Evolutionary conservation across 2,329 filamentous ascomycete genomes (phyloP).

Genomic region (Emmonsia crescens): DNA sequence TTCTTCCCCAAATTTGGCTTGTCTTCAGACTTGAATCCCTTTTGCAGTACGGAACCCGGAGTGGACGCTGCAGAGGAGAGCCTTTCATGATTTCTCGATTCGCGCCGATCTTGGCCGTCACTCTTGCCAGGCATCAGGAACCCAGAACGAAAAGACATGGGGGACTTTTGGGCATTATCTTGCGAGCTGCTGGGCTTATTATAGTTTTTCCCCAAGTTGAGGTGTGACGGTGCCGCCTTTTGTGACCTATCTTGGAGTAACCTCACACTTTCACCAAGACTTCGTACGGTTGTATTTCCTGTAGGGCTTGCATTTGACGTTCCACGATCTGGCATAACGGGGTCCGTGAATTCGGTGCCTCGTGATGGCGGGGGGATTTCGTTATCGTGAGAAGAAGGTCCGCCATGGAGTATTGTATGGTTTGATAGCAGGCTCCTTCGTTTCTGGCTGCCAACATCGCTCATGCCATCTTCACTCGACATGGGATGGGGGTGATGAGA

Average conservation of each 20-base stretch:
- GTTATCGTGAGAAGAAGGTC: constrained; percentile 29
- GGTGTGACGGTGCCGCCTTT: constrained; percentile 29
- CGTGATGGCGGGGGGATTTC: constrained; percentile 57
- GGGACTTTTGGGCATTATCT: constrained; percentile 55
- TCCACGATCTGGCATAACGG: constrained; percentile 56
- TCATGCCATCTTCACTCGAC: constrained; percentile 34
- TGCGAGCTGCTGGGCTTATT: constrained; percentile 46
- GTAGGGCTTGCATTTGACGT: constrained; percentile 67
- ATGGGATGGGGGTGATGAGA: constrained; percentile 20
- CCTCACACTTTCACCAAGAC: constrained; percentile 66
- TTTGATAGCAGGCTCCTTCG: constrained; percentile 51
- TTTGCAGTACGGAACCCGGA: constrained; percentile 49
- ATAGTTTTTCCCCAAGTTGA: constrained; percentile 52
- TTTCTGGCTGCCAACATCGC: constrained; percentile 39
- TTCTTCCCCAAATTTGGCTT: constrained; percentile 53
- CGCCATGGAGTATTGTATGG: constrained; percentile 32
- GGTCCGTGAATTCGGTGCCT: constrained; percentile 71
- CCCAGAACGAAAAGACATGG: constrained; percentile 64
- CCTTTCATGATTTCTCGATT: constrained; percentile 63
- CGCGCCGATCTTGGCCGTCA: constrained; percentile 40
- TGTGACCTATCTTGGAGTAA: constrained; percentile 53
- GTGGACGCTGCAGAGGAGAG: constrained; percentile 63
- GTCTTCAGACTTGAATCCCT: constrained; percentile 24
- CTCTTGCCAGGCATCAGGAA: constrained; percentile 54
- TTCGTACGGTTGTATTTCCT: constrained; percentile 46